Base-by-base conservation (phyloP, 129 eudicot genomes). In the Pittosporum tobira region DNA sequence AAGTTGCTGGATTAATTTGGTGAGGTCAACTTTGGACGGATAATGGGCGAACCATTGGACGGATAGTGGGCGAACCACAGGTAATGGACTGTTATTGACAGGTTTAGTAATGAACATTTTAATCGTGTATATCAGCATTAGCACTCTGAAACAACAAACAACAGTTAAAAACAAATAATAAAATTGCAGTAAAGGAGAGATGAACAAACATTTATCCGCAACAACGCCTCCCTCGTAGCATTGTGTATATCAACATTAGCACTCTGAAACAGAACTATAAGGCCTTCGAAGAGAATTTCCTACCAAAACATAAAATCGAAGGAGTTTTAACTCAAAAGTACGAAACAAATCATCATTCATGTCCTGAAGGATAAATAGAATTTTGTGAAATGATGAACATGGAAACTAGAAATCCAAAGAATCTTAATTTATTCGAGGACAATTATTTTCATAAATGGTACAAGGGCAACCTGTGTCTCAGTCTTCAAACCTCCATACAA, bases 141-240 rank as follows among this genome's bases (percentile, higher is more conserved):
- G n/a, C n/a, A n/a, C n/a, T n/a, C 4, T 7, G 20, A 58, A 36
- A 42, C 38, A 53, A 10, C 13, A 31, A 53, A 16, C 18, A 12
- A 15, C 8, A 36, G 19, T 19, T 47, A 20, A 36, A 22, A 26
- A 63, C 6, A 15, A 6, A 9, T 30, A 20, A 38, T 12, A 25
- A 31, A 46, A 15, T 10, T 37, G 14, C n/a, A 42, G 27, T n/a
- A 50, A 26, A 36, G 15, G 20, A 29, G 20, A 28, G 24, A 47
- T 49, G 26, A 40, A 21, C 75, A 51, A 23, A 89, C 88, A 61
- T 86, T 63, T 45, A 86, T 71, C 26, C 79, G 83, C 76, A 78
- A 45, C 78, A 86, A 74, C 18, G 96, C 81, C 64, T 76, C 79
- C 59, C 77, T 78, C 30, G 81, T 57, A 48, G 90, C 81, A 50